Evolutionary conservation across 176 grass and related monocot genomes (phyloP), one percentile per base, ranked within the genome.

Genomic region (Carex parvula): DNA sequence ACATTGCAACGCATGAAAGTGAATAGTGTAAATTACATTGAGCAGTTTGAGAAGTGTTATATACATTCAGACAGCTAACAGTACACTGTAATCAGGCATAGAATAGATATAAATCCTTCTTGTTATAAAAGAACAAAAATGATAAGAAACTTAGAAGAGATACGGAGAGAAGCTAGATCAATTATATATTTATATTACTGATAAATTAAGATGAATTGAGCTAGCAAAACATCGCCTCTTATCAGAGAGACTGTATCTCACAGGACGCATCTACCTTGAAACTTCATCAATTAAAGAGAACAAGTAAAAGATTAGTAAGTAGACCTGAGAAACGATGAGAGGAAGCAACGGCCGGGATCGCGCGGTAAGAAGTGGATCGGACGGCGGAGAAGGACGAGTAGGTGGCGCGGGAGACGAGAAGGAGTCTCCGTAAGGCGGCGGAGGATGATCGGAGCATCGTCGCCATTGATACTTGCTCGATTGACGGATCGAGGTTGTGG

Each of bases 371-470:
- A 54, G 83, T 76, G 56, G 64, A 81, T 81, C 81, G 56, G 85
- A 87, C 58, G 3, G 74, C n/a, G 29, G 91, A 87, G 21, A 89
- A 63, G 29, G 85, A 66, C 13, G 85, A 84, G 0, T 63, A 71
- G 57, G 79, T 32, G 14, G 77, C 81, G 42, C 81, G 81, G 29
- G 78, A 85, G 42, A 93, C 17, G 9, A 85, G 84, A 2, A 89
- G 63, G 9, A 90, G 42, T 24, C 87, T 80, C 21, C 86, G 89
- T n/a, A 42, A 37, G 21, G 86, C 72, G 72, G 84, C 56, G 59
- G 83, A 74, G 61, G 85, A 81, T 67, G 87, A 88, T 53, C 89
- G 91, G 87, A 96, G 88, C 79, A 88, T 81, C 86, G 81, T 82
- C 10, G 94, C 91, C 94, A 93, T 97, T 17, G 60, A 72, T 60